Base-by-base conservation (phyloP, 177 flowering plant species). In the Tripterygium wilfordii region DNA sequence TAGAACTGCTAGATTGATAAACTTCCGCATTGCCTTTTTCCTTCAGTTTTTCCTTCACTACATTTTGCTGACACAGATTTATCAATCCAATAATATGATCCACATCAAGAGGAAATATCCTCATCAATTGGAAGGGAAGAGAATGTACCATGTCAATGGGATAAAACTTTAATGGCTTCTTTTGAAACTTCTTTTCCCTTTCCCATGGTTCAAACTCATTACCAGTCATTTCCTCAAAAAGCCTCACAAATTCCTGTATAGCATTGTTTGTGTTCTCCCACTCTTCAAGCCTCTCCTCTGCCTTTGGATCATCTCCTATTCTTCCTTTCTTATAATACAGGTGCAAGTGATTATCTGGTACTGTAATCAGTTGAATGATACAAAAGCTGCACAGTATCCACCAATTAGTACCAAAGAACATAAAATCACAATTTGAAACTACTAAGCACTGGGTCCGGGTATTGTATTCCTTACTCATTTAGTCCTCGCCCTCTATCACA, bases 161-260 rank as follows among this genome's bases (percentile, higher is more conserved):
- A 55, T 61, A 72, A 44, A 84, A 76, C 58, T 76, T 80, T n/a
- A 47, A 10, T 0, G 41, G 61, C 49, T 77, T 71, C 69, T 89
- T 87, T 41, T 74, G 42, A 13, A 80, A 50, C 60, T 77, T 83
- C 65, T 83, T 86, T 63, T 83, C 86, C 35, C 76, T 74, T 36
- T 80, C 96, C 96, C 96, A 87, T 15, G 87, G 87, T 66, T 80
- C 80, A 48, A 82, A 90, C 49, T 80, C 77, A 42, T 84, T 86
- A 0, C 88, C 90, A 2, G 96, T 86, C 19, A 77, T 16, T 19
- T 80, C 94, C 59, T 89, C 74, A 52, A 90, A 87, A 3, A 77
- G 64, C 59, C 70, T 60, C 5, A 58, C 72, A 41, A 87, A 90
- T 54, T 87, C 88, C 49, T 61, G 68, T 3, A 82, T 35, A 5